Percentiles rank a stretch among this genome's conserved stretches.
phyloP scores from a whole-genome alignment of 257 asterid species.

The Euphrasia confusa region DNA sequence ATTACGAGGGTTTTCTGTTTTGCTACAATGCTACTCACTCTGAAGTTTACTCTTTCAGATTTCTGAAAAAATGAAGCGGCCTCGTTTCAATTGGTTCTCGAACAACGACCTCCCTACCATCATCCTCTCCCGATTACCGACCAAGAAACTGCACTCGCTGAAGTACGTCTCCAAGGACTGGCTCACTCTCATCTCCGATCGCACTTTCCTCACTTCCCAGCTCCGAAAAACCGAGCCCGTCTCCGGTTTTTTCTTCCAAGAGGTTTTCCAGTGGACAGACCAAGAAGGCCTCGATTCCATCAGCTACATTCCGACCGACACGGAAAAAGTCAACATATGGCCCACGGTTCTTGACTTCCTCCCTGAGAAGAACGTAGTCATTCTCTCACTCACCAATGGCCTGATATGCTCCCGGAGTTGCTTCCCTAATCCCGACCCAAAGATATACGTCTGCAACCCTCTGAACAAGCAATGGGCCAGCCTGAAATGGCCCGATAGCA shows the following conservation, averaged over 20 bases:
- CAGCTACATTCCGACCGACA: slow-evolving; percentile 42
- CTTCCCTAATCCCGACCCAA: slow-evolving; percentile 33
- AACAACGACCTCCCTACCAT: slow-evolving; percentile 35
- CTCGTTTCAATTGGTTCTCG: slow-evolving; percentile 25
- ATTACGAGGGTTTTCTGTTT: background rate
- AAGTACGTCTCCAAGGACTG: slow-evolving; percentile 59
- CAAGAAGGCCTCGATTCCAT: slow-evolving; percentile 27
- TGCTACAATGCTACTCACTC: no score
- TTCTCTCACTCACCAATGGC: slow-evolving; percentile 49
- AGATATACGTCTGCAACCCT: slow-evolving; percentile 61
- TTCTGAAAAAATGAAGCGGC: slow-evolving; percentile 22
- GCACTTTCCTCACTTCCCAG: slow-evolving; percentile 40
- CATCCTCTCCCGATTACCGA: slow-evolving; percentile 39
- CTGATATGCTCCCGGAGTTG: slow-evolving; percentile 56
- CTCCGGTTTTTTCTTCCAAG: slow-evolving; percentile 65
- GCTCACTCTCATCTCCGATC: slow-evolving; percentile 43
- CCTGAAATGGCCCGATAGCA: slow-evolving; percentile 35
- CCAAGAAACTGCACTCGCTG: slow-evolving; percentile 36
- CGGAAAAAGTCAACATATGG: slow-evolving; percentile 15
- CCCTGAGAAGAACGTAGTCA: slow-evolving; percentile 44
- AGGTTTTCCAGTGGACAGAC: slow-evolving; percentile 34
- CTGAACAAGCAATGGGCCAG: slow-evolving; percentile 45
- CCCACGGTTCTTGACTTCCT: slow-evolving; percentile 42
- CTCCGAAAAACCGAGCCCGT: slow-evolving; percentile 32
- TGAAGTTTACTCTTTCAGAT: background rate